phyloP scores from a whole-genome alignment of 371 early-diverging fungal genomes.

The Mucor velutinosus region DNA sequence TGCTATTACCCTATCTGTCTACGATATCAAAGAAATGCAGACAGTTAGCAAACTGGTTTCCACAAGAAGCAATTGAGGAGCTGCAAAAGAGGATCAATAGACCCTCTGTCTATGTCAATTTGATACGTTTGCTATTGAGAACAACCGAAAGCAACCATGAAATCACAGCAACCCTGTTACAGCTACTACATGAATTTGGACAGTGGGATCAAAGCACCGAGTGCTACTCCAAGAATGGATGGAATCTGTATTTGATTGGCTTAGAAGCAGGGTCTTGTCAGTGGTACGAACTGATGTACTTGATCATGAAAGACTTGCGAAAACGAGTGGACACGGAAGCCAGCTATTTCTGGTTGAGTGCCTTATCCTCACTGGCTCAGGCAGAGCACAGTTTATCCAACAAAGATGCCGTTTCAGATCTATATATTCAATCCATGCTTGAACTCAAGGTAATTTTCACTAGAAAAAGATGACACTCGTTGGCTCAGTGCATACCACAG shows the following conservation, averaged over 20 bases:
- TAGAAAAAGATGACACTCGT: no score
- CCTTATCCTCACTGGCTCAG: constrained; percentile 25
- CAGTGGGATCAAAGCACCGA: constrained; percentile 19
- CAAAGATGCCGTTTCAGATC: background rate
- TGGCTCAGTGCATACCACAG: constrained; percentile 7
- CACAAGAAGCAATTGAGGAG: constrained; percentile 17
- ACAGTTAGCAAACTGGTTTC: constrained; percentile 25
- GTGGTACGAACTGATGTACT: constrained; percentile 41
- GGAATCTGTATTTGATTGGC: constrained; percentile 39
- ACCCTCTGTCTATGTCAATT: constrained; percentile 29
- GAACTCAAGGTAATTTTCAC: constrained; percentile 26
- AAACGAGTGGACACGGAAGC: constrained; percentile 36
- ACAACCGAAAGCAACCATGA: constrained; percentile 8
- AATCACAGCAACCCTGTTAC: constrained; percentile 6
- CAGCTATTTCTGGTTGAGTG: constrained; percentile 33
- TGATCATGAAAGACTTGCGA: constrained; percentile 20
- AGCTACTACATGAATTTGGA: constrained; percentile 26
- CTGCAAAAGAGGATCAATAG: constrained; percentile 15
- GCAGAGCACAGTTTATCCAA: constrained; percentile 30
- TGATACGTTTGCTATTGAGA: constrained; percentile 30
- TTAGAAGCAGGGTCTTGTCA: constrained; percentile 38
- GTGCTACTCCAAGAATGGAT: constrained; percentile 26
- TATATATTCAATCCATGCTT: constrained; percentile 6
- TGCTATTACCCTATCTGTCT: constrained; percentile 30
- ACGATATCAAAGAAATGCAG: constrained; percentile 21